Base-by-base conservation (phyloP, 768 basidiomycete genomes). In the Boletus pseudopeckii region DNA sequence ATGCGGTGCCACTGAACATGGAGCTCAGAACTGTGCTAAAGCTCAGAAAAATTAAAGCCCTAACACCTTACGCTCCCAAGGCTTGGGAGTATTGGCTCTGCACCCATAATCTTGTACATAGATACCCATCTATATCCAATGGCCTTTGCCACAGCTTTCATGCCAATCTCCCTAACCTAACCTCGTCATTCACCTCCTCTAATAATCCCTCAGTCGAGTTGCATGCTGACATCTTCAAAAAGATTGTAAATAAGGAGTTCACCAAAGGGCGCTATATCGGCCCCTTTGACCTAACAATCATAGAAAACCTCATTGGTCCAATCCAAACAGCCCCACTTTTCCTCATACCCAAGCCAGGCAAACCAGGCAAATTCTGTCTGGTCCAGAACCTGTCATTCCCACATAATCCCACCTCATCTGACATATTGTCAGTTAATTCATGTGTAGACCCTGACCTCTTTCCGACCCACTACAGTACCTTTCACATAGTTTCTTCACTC, bases 1-100 rank as follows among this genome's bases (percentile, higher is more conserved):
- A 0, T 43, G 42, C 1, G 10, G 26, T 2, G 5, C 11, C 0
- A 0, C 5, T 1, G 3, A 8, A 0, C 42, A 43, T 2, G 9
- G 42, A 6, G 26, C 42, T 17, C 42, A 43, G 1, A 8, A 17
- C 10, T 43, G 17, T 17, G 0, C 26, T 43, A 26, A 43, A 11
- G 15, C 42, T 43, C 42, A 28, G 42, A 24, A 28, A 17, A 17
- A 5, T 2, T 28, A 28, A 2, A 4, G 44, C 44, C 0, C n/a
- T 32, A 2, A 45, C 7, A 0, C 18, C 44, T 0, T 45, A 45
- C 7, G 10, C 18, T 1, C 28, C 28, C 0, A 4, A 45, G 1
- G 18, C 28, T 2, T 45, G 44, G 28, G 28, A 40, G 39, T 13
- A 28, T 8, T 28, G 24, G 4, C 37, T 38, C 5, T n/a, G 11